phyloP scores from a whole-genome alignment of 441 rosid genomes.

The Aquilaria agallochum region DNA sequence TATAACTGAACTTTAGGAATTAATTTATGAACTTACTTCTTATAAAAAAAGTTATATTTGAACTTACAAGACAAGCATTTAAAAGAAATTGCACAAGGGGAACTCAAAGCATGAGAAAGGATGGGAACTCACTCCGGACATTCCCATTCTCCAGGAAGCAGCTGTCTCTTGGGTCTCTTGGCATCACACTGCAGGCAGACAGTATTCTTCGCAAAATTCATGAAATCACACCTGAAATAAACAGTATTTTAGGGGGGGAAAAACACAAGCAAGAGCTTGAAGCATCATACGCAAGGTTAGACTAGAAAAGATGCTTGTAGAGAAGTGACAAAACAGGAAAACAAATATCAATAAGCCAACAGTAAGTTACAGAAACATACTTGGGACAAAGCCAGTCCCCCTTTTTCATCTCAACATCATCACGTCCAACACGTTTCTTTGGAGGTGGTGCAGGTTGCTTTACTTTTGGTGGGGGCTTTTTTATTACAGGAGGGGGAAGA shows the following conservation, averaged over 20 bases:
- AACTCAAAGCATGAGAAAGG: neutral
- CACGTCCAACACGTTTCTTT: constrained; percentile 87
- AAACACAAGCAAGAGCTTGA: constrained; percentile 3
- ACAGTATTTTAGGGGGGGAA: constrained; percentile 9
- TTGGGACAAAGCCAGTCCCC: constrained; percentile 98
- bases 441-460: constrained; percentile 98
- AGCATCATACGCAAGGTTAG: constrained; percentile 6
- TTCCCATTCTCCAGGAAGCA: constrained; percentile 99
- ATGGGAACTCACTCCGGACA: constrained; percentile 81
- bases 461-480: constrained; percentile 84
- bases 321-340: neutral
- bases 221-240: constrained; percentile 83
- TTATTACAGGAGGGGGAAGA: constrained; percentile 85
- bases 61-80: neutral
- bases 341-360: neutral
- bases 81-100: neutral
- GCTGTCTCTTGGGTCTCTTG: constrained; percentile 89
- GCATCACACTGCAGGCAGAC: constrained; percentile 97
- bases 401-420: constrained; percentile 94
- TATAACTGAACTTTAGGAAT: too few relatives aligned
- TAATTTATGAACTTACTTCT: too few relatives aligned
- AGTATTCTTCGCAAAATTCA: constrained; percentile 93
- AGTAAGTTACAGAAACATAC: constrained; percentile 39
- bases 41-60: too few relatives aligned
- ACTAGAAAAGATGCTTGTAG: neutral